Evolutionary conservation across 2,329 filamentous ascomycete species (phyloP), one percentile per base, ranked within the genome.

Genomic region (Coniochaeta prunicola): DNA sequence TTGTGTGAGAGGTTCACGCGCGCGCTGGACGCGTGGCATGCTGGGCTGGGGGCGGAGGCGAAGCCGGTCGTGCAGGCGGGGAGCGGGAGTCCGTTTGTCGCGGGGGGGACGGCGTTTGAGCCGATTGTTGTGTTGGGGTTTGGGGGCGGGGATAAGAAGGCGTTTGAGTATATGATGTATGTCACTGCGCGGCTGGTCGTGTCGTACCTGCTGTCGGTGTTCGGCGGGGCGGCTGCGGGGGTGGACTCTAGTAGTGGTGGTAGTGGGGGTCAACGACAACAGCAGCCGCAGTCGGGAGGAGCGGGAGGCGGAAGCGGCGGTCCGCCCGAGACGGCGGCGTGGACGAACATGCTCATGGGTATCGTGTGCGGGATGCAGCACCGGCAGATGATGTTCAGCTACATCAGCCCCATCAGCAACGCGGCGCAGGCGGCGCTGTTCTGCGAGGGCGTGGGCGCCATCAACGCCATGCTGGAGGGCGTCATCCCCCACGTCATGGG

Each of bases 331-430:
- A 55, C 53, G 26, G 53, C 53, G 19, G 53, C 53, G 9, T 55
- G 53, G 53, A n/a, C 53, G 4, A 19, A 36, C 30, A 9, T 55
- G 15, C 19, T 55, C 5, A n/a, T 33, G 8, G 53, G 53, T 17
- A 31, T 55, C 10, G 53, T 55, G 26, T 55, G 53, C 53, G 53
- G 53, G 19, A 55, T 55, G 53, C 53, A 21, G 53, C 53, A 55
- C 30, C 10, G 7, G 17, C 28, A 34, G 13, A 55, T 55, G 53
- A 21, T n/a, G 19, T 55, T 55, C 53, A 33, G 30, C 53, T 55
- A 55, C 53, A 10, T 55, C 24, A 21, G 10, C 17, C 28, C 53
- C 53, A n/a, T 55, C 33, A 34, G 30, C 30, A 55, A 55, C 53
- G 21, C 36, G 12, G 33, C 30, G 28, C 53, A 33, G 30, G 53